These are phyloP conservation scores for Geoglossum glabrum DNA, from an alignment of 495 filamentous ascomycete genomes.

Conservation along the genomic window DNA sequence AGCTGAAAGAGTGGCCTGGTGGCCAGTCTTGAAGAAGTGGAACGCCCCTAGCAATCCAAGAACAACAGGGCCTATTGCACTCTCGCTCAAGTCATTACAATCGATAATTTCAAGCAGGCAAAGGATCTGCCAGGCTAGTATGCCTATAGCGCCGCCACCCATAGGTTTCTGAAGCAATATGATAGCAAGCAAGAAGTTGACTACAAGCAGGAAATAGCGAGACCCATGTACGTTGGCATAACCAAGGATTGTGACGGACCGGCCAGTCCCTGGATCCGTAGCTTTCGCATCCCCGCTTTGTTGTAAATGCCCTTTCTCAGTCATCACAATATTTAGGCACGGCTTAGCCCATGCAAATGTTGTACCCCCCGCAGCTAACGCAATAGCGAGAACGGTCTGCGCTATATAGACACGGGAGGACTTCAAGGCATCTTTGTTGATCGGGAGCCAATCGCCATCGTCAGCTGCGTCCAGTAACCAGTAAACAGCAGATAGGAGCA, in stretches of 20 bases:
- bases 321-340: constrained; percentile 39
- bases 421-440: constrained; percentile 45
- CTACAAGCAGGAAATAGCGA: constrained; percentile 67
- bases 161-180: constrained; percentile 83
- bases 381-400: constrained; percentile 49
- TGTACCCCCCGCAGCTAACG: constrained; percentile 43
- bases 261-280: constrained; percentile 1
- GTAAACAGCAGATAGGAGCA: constrained; percentile 59
- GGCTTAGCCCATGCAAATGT: constrained; percentile 59
- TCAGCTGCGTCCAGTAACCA: constrained; percentile 85
- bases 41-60: constrained; percentile 73
- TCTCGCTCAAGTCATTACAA: constrained; percentile 44
- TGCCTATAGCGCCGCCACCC: constrained; percentile 64
- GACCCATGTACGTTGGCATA: constrained; percentile 86
- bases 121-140: constrained; percentile 69
- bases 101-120: constrained; percentile 77
- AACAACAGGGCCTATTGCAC: constrained; percentile 63
- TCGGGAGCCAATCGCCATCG: constrained; percentile 63
- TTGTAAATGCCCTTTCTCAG: constrained; percentile 12
- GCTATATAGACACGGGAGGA: constrained; percentile 53
- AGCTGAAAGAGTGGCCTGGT: constrained; percentile 68
- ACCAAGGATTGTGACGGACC: constrained; percentile 59
- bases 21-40: constrained; percentile 94
- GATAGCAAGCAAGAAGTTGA: constrained; percentile 54
- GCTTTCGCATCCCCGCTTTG: constrained; percentile 16